A percentile compares a stretch with the other conserved stretches of the same genome.
phyloP scores from a whole-genome alignment of 495 filamentous ascomycete species.

The Clohesyomyces aquaticus region DNA sequence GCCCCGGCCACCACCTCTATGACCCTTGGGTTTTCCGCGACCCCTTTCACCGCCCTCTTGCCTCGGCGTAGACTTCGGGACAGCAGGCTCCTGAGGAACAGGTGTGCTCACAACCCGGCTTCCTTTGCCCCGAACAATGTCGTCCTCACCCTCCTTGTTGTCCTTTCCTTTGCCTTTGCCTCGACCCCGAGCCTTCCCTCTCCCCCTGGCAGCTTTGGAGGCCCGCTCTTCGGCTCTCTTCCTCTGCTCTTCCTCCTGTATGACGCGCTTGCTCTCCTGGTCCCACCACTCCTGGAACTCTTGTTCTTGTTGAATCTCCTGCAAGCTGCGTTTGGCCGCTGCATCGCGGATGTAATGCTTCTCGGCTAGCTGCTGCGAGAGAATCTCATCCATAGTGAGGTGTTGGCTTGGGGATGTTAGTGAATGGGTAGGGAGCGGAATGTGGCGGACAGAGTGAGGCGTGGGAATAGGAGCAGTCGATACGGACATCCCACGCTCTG shows the following conservation, averaged over 20 bases:
- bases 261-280: slow-evolving; percentile 74
- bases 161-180: slow-evolving; percentile 30
- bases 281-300: slow-evolving; percentile 99
- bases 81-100: slow-evolving; percentile 9
- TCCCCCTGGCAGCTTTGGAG: slow-evolving; percentile 15
- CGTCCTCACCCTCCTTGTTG: slow-evolving; percentile 26
- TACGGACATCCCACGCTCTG: slow-evolving; percentile 39
- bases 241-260: slow-evolving; percentile 65
- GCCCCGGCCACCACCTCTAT: slow-evolving; percentile 19
- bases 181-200: slow-evolving; percentile 41
- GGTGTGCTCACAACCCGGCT: slow-evolving; percentile 14
- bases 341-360: slow-evolving; percentile 82
- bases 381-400: slow-evolving; percentile 82
- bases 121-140: slow-evolving; percentile 19
- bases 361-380: slow-evolving; percentile 81
- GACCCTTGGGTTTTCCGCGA: slow-evolving; percentile 11
- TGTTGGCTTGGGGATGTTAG: slow-evolving; percentile 61
- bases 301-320: slow-evolving; percentile 95
- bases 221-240: slow-evolving; percentile 40
- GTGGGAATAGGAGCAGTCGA: slow-evolving; percentile 39
- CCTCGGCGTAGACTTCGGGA: slow-evolving; percentile 8
- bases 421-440: slow-evolving; percentile 42
- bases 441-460: slow-evolving; percentile 57
- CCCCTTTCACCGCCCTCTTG: slow-evolving; percentile 8
- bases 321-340: slow-evolving; percentile 78